A percentile compares a stretch with the other conserved stretches of the same genome.
Evolutionary conservation across 31 red algal species (phyloP).

Genomic region (Asparagopsis taxiformis): DNA sequence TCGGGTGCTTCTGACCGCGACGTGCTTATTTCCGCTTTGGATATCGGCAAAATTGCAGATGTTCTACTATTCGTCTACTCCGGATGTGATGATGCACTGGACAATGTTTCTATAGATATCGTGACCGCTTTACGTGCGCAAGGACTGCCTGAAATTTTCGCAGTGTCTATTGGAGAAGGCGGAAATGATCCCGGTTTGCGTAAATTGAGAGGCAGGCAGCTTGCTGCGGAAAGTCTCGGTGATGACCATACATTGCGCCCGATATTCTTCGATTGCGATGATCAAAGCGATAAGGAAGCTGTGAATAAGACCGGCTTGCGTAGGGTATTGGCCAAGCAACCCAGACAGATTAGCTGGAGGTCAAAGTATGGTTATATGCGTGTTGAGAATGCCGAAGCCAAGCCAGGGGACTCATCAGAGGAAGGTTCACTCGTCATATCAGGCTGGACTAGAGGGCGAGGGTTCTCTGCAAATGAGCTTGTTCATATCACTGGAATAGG

Average conservation of each 20-base stretch:
- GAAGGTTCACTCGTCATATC: constrained; percentile 4
- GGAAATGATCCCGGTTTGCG: constrained; percentile 17
- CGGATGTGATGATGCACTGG: constrained; percentile 31
- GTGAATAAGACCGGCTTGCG: constrained; percentile 26
- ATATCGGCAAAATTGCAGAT: constrained; percentile 70
- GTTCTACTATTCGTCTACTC: constrained; percentile 66
- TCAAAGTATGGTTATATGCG: constrained; percentile 59
- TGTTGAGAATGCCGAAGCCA: constrained; percentile 17
- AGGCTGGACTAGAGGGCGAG: constrained; percentile 62
- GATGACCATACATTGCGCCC: constrained; percentile 57
- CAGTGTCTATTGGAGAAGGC: constrained; percentile 33
- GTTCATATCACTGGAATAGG: constrained; percentile 80
- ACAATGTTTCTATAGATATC: constrained; percentile 17
- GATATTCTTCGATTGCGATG: constrained; percentile 13
- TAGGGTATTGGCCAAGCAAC: constrained; percentile 22
- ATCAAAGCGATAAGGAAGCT: background rate
- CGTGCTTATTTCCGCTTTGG: constrained; percentile 61
- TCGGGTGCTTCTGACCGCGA: constrained; percentile 16
- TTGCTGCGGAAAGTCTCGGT: constrained; percentile 59
- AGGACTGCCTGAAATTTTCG: constrained; percentile 42
- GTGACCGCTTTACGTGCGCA: constrained; percentile 56
- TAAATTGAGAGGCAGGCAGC: constrained; percentile 31
- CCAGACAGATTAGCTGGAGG: constrained; percentile 43
- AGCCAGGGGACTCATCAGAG: no score
- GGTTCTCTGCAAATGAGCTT: constrained; percentile 53